Evolutionary conservation across 306 rosid species (phyloP), one percentile per base, ranked within the genome.

Genomic region (Malus asiatica): DNA sequence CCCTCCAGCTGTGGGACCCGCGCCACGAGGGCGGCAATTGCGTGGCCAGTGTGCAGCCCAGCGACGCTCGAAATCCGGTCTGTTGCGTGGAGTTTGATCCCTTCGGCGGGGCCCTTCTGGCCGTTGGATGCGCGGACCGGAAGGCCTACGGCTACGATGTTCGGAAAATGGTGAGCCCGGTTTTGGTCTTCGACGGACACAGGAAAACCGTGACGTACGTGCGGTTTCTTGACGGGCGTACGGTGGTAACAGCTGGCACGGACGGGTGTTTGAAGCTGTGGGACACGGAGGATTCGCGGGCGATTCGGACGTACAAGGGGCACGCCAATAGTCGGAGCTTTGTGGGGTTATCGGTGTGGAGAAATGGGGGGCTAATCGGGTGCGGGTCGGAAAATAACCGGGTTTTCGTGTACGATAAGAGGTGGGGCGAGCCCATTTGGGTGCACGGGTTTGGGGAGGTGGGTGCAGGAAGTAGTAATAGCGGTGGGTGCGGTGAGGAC

Each of bases 391-490:
- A 89, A 40, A 82, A 73, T 11, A 85, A 85, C 53, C 72, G 68
- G 75, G 84, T 89, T 0, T 85, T 75, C 22, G 91, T 89, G 71
- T 89, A 89, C 20, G 91, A 89, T 51, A 71, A 64, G 77, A 79
- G 86, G 81, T 89, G 91, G 93, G 85, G 85, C 0, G 81, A 83
- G n/a, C 85, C 91, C 18, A 74, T 89, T 40, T 89, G 93, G 93
- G 72, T 74, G 44, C 80, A 76, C 16, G 93, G 80, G 38, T 89
- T 89, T 13, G 85, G 74, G 9, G 48, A 73, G 8, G 18, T 33
- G 79, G 68, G 51, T 14, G 27, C 6, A 25, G 29, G 70, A 35
- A 5, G 48, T 3, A 25, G 32, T 64, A 38, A 6, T 38, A 42
- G 72, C 29, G 53, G 19, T 2, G 80, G 75, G 16, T 60, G 44